Evolutionary conservation across 2,329 filamentous ascomycete genomes (phyloP).

Genomic region (Fusarium sp.): DNA sequence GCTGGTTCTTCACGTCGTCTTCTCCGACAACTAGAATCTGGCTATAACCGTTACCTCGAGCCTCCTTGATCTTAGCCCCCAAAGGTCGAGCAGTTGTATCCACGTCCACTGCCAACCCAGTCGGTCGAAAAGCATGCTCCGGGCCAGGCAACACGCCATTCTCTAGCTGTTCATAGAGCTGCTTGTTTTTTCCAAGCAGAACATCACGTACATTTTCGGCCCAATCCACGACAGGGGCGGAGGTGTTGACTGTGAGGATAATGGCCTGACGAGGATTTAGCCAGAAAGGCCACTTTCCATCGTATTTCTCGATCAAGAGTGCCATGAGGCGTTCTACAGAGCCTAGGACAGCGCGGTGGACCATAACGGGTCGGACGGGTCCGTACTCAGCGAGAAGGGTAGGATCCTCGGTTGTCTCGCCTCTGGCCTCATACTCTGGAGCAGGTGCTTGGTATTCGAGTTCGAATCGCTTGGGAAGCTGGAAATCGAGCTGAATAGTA

Average conservation of each 20-base stretch:
- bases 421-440: constrained; percentile 69
- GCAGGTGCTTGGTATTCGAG: constrained; percentile 79
- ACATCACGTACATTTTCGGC: constrained; percentile 61
- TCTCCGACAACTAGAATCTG: constrained; percentile 79
- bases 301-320: constrained; percentile 84
- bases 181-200: constrained; percentile 60
- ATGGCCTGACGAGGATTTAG: constrained; percentile 82
- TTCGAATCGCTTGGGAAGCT: constrained; percentile 84
- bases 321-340: constrained; percentile 89
- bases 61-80: constrained; percentile 77
- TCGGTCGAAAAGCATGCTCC: constrained; percentile 65
- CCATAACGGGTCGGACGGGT: constrained; percentile 77
- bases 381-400: constrained; percentile 64
- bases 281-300: constrained; percentile 89
- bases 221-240: constrained; percentile 63
- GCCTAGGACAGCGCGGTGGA: constrained; percentile 86
- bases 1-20: constrained; percentile 68
- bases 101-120: constrained; percentile 74
- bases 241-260: constrained; percentile 78
- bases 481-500: constrained; percentile 90
- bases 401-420: constrained; percentile 63
- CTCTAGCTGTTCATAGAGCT: constrained; percentile 51
- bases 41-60: constrained; percentile 78
- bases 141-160: constrained; percentile 47
- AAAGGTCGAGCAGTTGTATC: constrained; percentile 73